These are phyloP conservation scores for Beta corolliflora DNA, from an alignment of 179 eudicot species.

Conservation along the genomic window DNA sequence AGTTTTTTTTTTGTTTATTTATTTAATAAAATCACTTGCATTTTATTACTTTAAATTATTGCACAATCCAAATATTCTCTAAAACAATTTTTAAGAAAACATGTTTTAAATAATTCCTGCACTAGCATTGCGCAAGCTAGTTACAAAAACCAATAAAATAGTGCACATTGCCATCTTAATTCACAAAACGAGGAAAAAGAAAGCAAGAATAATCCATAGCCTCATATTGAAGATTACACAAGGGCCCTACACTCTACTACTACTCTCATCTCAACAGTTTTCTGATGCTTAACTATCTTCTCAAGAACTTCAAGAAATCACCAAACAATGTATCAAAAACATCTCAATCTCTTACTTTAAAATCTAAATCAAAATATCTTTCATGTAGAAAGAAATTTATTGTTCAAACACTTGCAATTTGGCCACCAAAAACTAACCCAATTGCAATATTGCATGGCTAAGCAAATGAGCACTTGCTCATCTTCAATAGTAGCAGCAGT, in stretches of 20 bases:
- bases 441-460: constrained; percentile 43
- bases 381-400: neutral
- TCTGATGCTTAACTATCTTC: neutral
- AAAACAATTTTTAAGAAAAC: no score
- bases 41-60: no score
- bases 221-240: constrained; percentile 29
- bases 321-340: neutral
- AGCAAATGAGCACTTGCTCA: constrained; percentile 48
- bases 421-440: neutral
- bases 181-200: neutral
- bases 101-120: no score
- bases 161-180: neutral
- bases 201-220: constrained; percentile 16
- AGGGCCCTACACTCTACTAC: neutral
- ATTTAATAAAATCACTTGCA: no score
- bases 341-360: neutral
- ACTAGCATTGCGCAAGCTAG: no score
- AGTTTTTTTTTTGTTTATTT: no score
- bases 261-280: neutral
- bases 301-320: neutral
- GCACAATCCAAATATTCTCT: no score
- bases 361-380: neutral
- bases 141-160: neutral
- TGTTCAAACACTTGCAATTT: neutral
- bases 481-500: constrained; percentile 35